Evolutionary conservation across 2,329 filamentous ascomycete genomes (phyloP), one percentile per base, ranked within the genome.

Genomic region (Neonectria punicea): DNA sequence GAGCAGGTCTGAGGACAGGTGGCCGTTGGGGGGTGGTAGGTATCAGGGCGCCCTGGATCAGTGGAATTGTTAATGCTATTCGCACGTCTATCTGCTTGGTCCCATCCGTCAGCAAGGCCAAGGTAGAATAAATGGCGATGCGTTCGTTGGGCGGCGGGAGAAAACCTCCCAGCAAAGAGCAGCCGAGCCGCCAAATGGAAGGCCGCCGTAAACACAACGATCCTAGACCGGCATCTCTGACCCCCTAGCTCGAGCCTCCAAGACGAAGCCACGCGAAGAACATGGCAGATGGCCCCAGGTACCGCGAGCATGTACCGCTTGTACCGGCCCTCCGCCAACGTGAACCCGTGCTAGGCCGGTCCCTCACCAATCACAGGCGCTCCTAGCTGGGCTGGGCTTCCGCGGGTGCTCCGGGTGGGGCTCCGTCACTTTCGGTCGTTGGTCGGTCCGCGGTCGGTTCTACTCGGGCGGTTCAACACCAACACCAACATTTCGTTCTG

Each of bases 381-480:
- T 32, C 61, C 25, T 49, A 32, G 61, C 46, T 44, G 49, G 50
- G 61, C 49, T 36, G 9, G 25, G 28, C 32, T 18, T 58, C 54
- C 61, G 54, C 61, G 61, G 61, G 49, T 34, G 14, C 46, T 49
- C 51, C 61, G 61, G 51, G 56, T 9, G 25, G 46, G 30, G 14
- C 36, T n/a, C 61, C 55, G 55, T 36, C 25, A 41, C 41, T 25
- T 25, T 59, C 61, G 61, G 55, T 59, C 39, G 28, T 59, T 63
- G 55, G 43, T 63, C 61, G 61, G 61, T 61, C 57, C 56, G 56
- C 57, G 16, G 57, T 55, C 56, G 61, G 56, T 47, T 53, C 36
- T 44, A 46, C 49, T 50, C n/a, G n/a, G n/a, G n/a, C n/a, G n/a
- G n/a, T n/a, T n/a, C 22, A 22, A 22, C 22, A 22, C 22, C 22